Evolutionary conservation across 2,329 filamentous ascomycete genomes (phyloP).

Genomic region (Paraconiothyrium brasiliense): DNA sequence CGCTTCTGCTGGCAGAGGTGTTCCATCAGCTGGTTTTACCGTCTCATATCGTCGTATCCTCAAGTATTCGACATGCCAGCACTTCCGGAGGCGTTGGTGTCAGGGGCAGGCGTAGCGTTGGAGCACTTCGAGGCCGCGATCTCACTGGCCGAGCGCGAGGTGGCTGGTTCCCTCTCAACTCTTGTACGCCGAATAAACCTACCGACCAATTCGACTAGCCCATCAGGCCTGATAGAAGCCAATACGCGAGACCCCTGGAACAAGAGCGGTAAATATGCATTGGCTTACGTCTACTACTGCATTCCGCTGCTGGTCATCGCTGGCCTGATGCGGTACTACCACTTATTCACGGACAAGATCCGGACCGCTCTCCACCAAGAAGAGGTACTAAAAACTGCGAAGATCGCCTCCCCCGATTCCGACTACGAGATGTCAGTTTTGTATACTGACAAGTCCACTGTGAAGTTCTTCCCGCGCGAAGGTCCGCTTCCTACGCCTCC

Average conservation of each 20-base stretch:
- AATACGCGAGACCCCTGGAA: conserved; percentile 77
- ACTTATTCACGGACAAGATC: conserved; percentile 93
- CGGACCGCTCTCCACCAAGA: conserved; percentile 89
- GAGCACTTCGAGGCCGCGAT: conserved; percentile 39
- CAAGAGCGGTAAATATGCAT: conserved; percentile 83
- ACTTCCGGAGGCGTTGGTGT: conserved; percentile 40
- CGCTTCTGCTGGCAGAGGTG: conserved; percentile 49
- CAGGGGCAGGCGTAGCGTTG: conserved; percentile 40
- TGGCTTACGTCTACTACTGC: conserved; percentile 90
- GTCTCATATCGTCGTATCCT: conserved; percentile 17
- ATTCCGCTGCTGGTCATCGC: conserved; percentile 75
- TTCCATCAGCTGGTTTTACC: conserved; percentile 31
- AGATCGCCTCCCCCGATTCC: conserved; percentile 62
- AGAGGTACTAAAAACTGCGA: conserved; percentile 74
- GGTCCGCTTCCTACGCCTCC: conserved; percentile 67
- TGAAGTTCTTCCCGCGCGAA: conserved; percentile 79
- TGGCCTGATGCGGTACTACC: conserved; percentile 77
- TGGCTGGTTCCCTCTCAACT: conserved; percentile 37
- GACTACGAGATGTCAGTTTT: conserved; percentile 71
- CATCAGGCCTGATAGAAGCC: conserved; percentile 64
- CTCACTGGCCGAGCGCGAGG: conserved; percentile 40
- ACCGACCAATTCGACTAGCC: conserved; percentile 64
- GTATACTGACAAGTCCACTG: conserved; percentile 68
- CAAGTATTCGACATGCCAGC: conserved; percentile 43
- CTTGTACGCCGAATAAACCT: conserved; percentile 62